A percentile compares a stretch with the other conserved stretches of the same genome.
These are phyloP conservation scores for Polygonum maritimum DNA, from an alignment of 148 eudicot species.

Conservation along the genomic window DNA sequence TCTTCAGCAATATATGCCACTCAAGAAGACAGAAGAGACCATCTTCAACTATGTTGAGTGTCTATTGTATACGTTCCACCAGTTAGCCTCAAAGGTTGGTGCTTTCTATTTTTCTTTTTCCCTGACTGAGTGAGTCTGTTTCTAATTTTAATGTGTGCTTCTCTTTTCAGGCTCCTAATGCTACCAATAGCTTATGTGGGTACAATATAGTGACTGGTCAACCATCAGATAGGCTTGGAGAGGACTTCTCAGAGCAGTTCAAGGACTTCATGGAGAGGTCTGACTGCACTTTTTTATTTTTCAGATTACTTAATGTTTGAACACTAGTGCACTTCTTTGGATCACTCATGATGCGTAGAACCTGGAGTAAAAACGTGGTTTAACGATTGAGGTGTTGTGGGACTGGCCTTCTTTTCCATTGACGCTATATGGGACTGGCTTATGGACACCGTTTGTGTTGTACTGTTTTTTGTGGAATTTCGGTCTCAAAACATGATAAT, in stretches of 20 bases:
- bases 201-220: conserved; percentile 94
- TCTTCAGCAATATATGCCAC: conserved; percentile 80
- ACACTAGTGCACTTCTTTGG: neutral
- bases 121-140: neutral
- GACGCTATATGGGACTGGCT: neutral
- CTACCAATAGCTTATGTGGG: conserved; percentile 84
- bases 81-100: conserved; percentile 75
- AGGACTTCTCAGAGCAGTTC: conserved; percentile 71
- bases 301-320: neutral
- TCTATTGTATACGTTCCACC: conserved; percentile 77
- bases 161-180: conserved; percentile 64
- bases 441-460: neutral
- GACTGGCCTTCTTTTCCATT: neutral
- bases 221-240: conserved; percentile 96
- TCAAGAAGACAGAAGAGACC: conserved; percentile 71
- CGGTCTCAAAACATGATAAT: neutral
- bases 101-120: neutral
- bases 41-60: conserved; percentile 83
- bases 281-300: neutral
- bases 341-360: neutral
- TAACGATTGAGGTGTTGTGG: neutral
- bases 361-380: neutral
- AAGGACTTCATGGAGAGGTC: conserved; percentile 81
- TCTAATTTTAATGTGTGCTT: conserved; percentile 11
- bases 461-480: neutral